These are phyloP conservation scores for Podaxis sp. DNA, from an alignment of 768 basidiomycete genomes.

Conservation along the genomic window DNA sequence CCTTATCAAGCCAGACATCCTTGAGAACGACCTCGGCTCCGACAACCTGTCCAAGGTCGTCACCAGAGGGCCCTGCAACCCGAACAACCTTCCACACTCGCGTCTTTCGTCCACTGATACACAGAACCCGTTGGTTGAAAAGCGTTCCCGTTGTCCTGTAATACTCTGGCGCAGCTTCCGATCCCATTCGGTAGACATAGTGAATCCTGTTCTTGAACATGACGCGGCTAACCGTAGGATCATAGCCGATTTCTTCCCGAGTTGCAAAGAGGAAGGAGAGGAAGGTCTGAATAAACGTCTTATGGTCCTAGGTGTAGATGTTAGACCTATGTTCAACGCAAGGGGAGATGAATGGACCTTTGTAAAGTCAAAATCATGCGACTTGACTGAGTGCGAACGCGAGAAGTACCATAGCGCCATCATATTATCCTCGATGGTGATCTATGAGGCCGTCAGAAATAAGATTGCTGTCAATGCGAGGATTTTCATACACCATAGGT, in stretches of 20 bases:
- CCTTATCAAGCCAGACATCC: no score
- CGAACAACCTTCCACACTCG: no score
- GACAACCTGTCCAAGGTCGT: no score
- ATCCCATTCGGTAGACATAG: no score
- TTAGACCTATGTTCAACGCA: background rate
- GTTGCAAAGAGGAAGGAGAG: slow-evolving; percentile 10
- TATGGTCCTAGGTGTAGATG: background rate
- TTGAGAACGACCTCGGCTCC: no score
- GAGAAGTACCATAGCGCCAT: slow-evolving; percentile 11
- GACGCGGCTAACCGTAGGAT: background rate
- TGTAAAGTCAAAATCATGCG: background rate
- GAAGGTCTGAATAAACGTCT: background rate
- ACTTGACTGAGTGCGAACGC: slow-evolving; percentile 4
- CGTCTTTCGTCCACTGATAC: no score
- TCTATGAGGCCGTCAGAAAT: background rate
- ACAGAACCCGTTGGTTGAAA: no score
- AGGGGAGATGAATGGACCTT: slow-evolving; percentile 1
- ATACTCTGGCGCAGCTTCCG: background rate
- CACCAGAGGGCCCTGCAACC: no score
- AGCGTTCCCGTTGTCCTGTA: background rate
- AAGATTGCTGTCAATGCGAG: background rate
- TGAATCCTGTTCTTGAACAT: no score
- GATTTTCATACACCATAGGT: background rate
- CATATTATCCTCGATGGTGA: background rate
- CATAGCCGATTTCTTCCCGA: slow-evolving; percentile 7